Percentiles rank a stretch among this genome's conserved stretches.
These are phyloP conservation scores for Phlebopus sp. DNA, from an alignment of 1,284 basidiomycete species.

Conservation along the genomic window DNA sequence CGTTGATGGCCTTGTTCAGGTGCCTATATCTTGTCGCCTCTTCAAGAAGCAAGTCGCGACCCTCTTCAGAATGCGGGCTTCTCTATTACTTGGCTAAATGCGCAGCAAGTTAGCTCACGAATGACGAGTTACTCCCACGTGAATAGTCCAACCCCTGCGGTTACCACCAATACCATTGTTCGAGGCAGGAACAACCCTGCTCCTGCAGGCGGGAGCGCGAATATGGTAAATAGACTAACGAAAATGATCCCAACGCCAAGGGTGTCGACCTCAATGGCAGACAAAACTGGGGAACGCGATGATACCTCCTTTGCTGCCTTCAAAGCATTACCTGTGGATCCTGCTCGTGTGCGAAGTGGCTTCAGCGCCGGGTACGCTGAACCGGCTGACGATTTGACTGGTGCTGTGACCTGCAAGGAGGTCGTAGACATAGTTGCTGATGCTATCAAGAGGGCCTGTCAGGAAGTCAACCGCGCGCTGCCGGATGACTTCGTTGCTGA, in stretches of 20 bases:
- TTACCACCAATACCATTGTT: conserved; percentile 17
- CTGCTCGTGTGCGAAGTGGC: conserved; percentile 51
- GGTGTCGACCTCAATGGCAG: conserved; percentile 28
- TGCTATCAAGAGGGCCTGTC: conserved; percentile 65
- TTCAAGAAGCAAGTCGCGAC: conserved; percentile 88
- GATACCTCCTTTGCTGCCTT: conserved; percentile 63
- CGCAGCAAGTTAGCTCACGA: conserved; percentile 63
- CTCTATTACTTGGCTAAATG: conserved; percentile 68
- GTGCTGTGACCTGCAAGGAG: conserved; percentile 70
- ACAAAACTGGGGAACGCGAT: conserved; percentile 24
- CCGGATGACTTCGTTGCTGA: conserved; percentile 54
- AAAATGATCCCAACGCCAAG: conserved; percentile 7
- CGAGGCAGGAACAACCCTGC: conserved; percentile 7
- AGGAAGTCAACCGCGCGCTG: conserved; percentile 51
- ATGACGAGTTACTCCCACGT: conserved; percentile 82
- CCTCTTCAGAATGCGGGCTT: conserved; percentile 86
- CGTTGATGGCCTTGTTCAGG: conserved; percentile 42
- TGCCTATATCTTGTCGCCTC: conserved; percentile 85
- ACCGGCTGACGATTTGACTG: conserved; percentile 57
- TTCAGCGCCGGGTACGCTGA: conserved; percentile 50
- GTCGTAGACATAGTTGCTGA: conserved; percentile 75
- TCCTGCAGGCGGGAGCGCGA: conserved; percentile 11
- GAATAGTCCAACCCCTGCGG: conserved; percentile 50
- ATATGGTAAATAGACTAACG: conserved; percentile 18
- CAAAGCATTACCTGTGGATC: conserved; percentile 72